Conservation (phyloP, 768 basidiomycete species). For the Termitomyces heimii region DNA sequence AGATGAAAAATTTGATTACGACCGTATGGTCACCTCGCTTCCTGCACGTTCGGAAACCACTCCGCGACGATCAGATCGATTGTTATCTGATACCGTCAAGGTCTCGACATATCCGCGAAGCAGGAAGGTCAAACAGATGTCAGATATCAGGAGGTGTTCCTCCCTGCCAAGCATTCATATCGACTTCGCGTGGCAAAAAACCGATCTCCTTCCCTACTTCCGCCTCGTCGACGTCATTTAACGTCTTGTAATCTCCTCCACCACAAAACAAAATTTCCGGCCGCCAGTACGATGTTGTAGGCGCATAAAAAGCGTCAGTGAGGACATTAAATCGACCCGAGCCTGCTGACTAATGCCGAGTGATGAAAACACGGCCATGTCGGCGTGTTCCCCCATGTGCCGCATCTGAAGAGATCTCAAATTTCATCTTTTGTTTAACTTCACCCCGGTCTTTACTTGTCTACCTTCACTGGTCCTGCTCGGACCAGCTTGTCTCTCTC, state of each 20-base stretch:
- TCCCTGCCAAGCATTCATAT: conserved; percentile 2
- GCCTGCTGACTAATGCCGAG: conserved; percentile 9
- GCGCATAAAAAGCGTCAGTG: background rate
- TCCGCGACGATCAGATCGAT: background rate
- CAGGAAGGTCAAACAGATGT: background rate
- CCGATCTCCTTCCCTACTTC: background rate
- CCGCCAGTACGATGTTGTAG: background rate
- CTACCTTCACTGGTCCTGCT: background rate
- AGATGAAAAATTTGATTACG: too few species aligned
- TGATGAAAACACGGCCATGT: conserved; percentile 5
- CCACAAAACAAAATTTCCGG: background rate
- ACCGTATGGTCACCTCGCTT: too few species aligned
- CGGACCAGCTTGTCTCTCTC: background rate
- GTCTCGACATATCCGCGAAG: background rate
- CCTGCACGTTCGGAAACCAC: background rate
- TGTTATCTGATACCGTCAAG: background rate
- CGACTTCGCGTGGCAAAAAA: background rate
- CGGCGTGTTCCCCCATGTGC: conserved; percentile 5
- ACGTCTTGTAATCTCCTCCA: background rate
- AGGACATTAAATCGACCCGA: background rate
- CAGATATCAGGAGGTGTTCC: background rate
- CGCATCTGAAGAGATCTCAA: background rate
- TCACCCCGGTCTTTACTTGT: background rate
- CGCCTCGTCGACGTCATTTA: conserved; percentile 1
- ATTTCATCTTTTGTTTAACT: background rate